phyloP scores from a whole-genome alignment of 2,329 filamentous ascomycete species.

The Claviceps humidiphila region DNA sequence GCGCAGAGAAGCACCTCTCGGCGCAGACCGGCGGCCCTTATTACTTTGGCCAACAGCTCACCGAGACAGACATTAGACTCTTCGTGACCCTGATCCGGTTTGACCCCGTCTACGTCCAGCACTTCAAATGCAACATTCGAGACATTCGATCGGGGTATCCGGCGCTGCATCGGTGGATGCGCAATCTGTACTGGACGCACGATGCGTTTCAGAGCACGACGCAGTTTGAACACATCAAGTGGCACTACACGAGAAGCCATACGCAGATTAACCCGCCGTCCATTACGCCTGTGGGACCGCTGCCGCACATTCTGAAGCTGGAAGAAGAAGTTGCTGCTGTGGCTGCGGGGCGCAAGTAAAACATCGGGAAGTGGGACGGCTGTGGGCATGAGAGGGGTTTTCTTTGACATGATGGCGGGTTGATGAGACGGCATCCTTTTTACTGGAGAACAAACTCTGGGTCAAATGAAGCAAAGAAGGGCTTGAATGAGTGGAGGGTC shows the following conservation, averaged over 20 bases:
- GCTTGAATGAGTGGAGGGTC: too few relatives aligned
- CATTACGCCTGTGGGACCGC: slow-evolving; percentile 76
- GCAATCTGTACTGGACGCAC: slow-evolving; percentile 71
- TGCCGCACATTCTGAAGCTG: slow-evolving; percentile 66
- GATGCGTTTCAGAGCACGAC: slow-evolving; percentile 71
- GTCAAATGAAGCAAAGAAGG: too few relatives aligned
- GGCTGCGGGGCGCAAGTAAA: slow-evolving; percentile 18
- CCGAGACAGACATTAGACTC: slow-evolving; percentile 71
- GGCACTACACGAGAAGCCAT: slow-evolving; percentile 49
- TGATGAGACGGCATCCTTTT: too few relatives aligned
- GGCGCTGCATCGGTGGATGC: slow-evolving; percentile 65
- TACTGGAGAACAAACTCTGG: too few relatives aligned
- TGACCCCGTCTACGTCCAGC: slow-evolving; percentile 72
- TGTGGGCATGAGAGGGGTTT: not conserved
- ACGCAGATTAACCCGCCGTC: slow-evolving; percentile 52
- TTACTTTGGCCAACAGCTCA: slow-evolving; percentile 62
- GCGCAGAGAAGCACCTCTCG: slow-evolving; percentile 56
- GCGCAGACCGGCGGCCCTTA: slow-evolving; percentile 42
- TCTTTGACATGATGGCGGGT: not conserved
- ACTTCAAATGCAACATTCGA: slow-evolving; percentile 76
- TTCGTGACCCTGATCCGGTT: slow-evolving; percentile 60
- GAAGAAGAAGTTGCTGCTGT: slow-evolving; percentile 65
- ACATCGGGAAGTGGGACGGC: not conserved
- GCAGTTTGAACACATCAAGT: slow-evolving; percentile 92
- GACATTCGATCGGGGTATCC: slow-evolving; percentile 81